Base-by-base conservation (phyloP, 768 basidiomycete genomes). In the Chlorophyllum brunneum region DNA sequence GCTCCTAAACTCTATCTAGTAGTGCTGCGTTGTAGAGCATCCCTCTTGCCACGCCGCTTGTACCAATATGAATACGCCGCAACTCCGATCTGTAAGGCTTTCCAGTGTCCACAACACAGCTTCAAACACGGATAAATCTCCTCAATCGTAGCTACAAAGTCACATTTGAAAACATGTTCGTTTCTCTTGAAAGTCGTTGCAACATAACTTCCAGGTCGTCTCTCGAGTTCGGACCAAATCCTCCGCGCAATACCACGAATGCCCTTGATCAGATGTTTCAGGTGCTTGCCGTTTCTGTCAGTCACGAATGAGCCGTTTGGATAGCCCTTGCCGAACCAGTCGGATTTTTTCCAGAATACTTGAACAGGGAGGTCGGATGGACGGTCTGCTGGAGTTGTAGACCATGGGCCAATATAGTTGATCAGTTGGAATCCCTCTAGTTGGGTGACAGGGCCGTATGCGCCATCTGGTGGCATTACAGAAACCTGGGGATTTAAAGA, bases 81-180 rank as follows among this genome's bases (percentile, higher is more conserved):
- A 23, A 24, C 22, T 18, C 31, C 46, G 15, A 47, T 36, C 16
- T 37, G 46, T 20, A 16, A 8, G 9, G 46, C 33, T 24, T 47
- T 47, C 46, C 46, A 47, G 22, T 47, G 31, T 5, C 33, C 23
- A 15, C 10, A 9, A 20, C 46, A 47, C 23, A 47, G 18, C 11
- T 36, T 47, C 46, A 47, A 36, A 34, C 46, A 47, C 4, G 46
- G 46, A 22, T 36, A 34, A 8, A 47, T 37, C 33, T 33, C 46
- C 22, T 47, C 46, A 13, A 47, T 47, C 8, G 31, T 47, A 16
- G 16, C 46, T 7, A 37, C 22, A 23, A 31, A 47, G 22, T 33
- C 23, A 7, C 8, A 9, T 30, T 34, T 16, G 31, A 47, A 46
- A 23, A 16, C 16, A 5, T 8, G 30, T 16, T 20, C 20, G 22